Evolutionary conservation across 2,329 filamentous ascomycete species (phyloP), one percentile per base, ranked within the genome.

Genomic region (Bipolaris gigantea): DNA sequence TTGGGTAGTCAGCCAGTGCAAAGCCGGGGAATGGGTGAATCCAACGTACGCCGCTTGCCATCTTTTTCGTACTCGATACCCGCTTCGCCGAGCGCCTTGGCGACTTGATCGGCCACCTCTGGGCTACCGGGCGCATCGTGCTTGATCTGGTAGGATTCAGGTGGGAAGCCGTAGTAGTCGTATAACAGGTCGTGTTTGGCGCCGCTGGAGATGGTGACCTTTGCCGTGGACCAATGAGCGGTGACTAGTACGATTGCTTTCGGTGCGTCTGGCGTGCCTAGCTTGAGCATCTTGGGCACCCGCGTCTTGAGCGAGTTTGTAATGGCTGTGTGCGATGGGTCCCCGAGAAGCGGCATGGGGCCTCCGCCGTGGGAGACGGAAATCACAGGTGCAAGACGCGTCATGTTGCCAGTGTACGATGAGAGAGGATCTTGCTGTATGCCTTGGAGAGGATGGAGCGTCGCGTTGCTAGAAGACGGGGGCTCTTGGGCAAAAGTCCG

Each of bases 151-250:
- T 86, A 87, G 0, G 79, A 65, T 68, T 83, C 83, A 9, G 75
- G 65, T 0, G 84, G 84, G 62, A 86, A 86, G 16, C 82, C 82
- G 62, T 78, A 79, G 71, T 86, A 87, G 65, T 87, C 83, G 65
- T 84, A 87, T 44, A 78, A 70, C 4, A 87, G 72, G 2, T 73
- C 63, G 51, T 81, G 84, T 21, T 73, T 75, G 18, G 72, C 62
- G 4, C 64, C 79, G 2, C 79, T 81, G 11, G 81, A 83, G 53
- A 87, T 80, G 38, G 76, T 79, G 1, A 83, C 83, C 8, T 69
- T 70, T 13, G 58, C 42, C 2, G 79, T 79, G 2, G 77, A 77
- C 83, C 83, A 85, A 72, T 85, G 83, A 4, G 83, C 83, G 0
- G 83, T 85, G 13, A 85, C 76, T 30, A 85, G 71, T 9, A 85